Conservation (phyloP, 1,284 basidiomycete genomes). For the Ustilago hordei region DNA sequence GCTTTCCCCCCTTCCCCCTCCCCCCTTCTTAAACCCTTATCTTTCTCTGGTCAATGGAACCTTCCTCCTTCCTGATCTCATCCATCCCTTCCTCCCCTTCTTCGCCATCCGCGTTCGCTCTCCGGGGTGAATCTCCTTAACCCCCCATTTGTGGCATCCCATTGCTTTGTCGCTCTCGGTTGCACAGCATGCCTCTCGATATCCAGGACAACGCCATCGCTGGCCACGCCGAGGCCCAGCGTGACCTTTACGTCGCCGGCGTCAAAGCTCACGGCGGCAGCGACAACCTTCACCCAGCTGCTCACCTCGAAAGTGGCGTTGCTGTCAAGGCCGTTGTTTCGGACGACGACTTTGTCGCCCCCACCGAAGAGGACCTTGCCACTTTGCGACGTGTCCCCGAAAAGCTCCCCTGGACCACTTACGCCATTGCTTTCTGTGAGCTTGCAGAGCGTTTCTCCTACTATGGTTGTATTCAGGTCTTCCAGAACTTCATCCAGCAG, state of each 20-base stretch:
- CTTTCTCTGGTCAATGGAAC: not conserved
- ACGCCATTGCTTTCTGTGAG: constrained; percentile 66
- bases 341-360: constrained; percentile 45
- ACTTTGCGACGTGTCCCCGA: constrained; percentile 65
- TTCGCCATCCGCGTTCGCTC: not conserved
- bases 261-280: constrained; percentile 39
- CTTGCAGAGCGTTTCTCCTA: constrained; percentile 69
- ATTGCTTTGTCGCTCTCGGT: not conserved
- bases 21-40: constrained; percentile 7
- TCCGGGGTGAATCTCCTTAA: not conserved
- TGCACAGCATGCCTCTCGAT: constrained; percentile 37
- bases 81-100: not conserved
- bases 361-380: constrained; percentile 61
- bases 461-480: constrained; percentile 65
- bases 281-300: constrained; percentile 42
- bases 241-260: constrained; percentile 41
- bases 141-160: not conserved
- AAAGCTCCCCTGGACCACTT: constrained; percentile 63
- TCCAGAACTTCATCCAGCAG: constrained; percentile 66
- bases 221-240: constrained; percentile 45
- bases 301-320: constrained; percentile 44
- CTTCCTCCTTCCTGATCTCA: not conserved
- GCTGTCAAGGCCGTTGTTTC: constrained; percentile 32
- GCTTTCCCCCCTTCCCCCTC: not conserved
- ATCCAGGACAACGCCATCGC: constrained; percentile 50